A percentile compares a stretch with the other conserved stretches of the same genome.
Evolutionary conservation across 352 stramenopile species (phyloP).

Genomic region (Lagenidium giganteum): DNA sequence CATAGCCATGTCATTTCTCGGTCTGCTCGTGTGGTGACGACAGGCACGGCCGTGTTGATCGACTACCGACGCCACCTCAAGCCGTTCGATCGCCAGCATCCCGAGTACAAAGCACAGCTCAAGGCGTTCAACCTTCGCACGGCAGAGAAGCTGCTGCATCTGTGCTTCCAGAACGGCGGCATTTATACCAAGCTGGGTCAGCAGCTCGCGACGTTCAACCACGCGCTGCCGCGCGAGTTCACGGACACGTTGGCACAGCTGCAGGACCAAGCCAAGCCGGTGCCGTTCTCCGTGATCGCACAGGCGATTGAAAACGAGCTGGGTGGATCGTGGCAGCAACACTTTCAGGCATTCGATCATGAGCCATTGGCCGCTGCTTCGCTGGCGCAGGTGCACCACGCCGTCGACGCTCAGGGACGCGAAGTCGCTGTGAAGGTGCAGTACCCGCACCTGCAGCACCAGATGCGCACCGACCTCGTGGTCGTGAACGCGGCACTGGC

Average conservation of each 20-base stretch:
- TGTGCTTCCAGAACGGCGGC: slow-evolving; percentile 93
- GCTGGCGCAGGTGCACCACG: slow-evolving; percentile 94
- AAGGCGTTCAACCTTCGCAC: slow-evolving; percentile 68
- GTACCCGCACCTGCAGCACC: slow-evolving; percentile 81
- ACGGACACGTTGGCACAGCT: slow-evolving; percentile 87
- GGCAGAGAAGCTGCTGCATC: slow-evolving; percentile 81
- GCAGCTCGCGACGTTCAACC: slow-evolving; percentile 96
- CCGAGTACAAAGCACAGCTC: slow-evolving; percentile 60
- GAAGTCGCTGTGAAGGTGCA: slow-evolving; percentile 97
- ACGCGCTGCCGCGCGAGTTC: slow-evolving; percentile 93
- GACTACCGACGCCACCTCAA: slow-evolving; percentile 56
- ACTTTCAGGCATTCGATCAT: slow-evolving; percentile 89
- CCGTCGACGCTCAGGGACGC: slow-evolving; percentile 82
- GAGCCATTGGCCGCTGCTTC: slow-evolving; percentile 94
- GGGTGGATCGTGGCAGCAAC: slow-evolving; percentile 60
- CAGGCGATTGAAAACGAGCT: slow-evolving; percentile 60
- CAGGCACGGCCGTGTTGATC: slow-evolving; percentile 33
- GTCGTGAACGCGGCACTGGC: slow-evolving; percentile 62
- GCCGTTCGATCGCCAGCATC: slow-evolving; percentile 26
- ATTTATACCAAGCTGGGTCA: slow-evolving; percentile 98
- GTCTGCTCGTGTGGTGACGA: slow-evolving; percentile 49
- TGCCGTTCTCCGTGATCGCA: slow-evolving; percentile 41
- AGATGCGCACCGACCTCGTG: slow-evolving; percentile 69
- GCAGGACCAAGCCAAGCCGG: slow-evolving; percentile 89
- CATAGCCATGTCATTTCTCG: slow-evolving; percentile 55